These are phyloP conservation scores for Leucosporidium scottii DNA, from an alignment of 768 basidiomycete genomes.

Conservation along the genomic window DNA sequence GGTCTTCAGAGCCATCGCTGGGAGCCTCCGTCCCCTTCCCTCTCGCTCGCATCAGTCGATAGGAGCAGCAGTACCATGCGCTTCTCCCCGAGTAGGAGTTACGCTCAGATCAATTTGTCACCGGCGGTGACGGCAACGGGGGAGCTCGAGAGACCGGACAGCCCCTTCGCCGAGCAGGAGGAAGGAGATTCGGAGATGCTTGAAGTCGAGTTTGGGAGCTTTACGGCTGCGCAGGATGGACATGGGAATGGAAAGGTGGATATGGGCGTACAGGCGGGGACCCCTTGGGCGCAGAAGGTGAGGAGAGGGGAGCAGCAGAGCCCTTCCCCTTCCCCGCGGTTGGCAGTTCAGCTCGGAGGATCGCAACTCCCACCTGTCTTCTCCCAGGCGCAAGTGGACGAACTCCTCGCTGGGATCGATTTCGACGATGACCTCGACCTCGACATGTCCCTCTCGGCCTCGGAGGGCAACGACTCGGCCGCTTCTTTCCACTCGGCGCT, in stretches of 20 bases:
- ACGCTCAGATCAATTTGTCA: neutral
- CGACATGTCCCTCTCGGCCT: neutral
- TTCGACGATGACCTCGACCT: constrained; percentile 6
- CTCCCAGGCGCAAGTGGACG: constrained; percentile 3
- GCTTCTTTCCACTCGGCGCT: neutral
- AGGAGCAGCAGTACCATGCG: constrained; percentile 1
- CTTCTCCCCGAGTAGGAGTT: neutral
- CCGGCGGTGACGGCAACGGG: neutral
- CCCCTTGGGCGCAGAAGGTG: neutral
- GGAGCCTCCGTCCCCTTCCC: constrained; percentile 16
- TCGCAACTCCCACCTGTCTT: neutral
- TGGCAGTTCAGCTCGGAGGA: too few relatives aligned
- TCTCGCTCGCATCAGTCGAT: neutral
- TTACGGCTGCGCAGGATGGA: neutral
- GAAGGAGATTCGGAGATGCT: neutral
- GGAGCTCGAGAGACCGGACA: neutral
- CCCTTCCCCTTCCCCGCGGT: too few relatives aligned
- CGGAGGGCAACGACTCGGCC: neutral
- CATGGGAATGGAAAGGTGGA: neutral
- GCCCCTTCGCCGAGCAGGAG: neutral
- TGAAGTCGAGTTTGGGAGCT: neutral
- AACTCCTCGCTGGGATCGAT: constrained; percentile 12
- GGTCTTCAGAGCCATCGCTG: constrained; percentile 5
- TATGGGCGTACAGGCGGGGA: neutral
- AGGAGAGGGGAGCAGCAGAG: neutral